Evolutionary conservation across 306 rosid genomes (phyloP), one percentile per base, ranked within the genome.

Genomic region (Nissolia schottii): DNA sequence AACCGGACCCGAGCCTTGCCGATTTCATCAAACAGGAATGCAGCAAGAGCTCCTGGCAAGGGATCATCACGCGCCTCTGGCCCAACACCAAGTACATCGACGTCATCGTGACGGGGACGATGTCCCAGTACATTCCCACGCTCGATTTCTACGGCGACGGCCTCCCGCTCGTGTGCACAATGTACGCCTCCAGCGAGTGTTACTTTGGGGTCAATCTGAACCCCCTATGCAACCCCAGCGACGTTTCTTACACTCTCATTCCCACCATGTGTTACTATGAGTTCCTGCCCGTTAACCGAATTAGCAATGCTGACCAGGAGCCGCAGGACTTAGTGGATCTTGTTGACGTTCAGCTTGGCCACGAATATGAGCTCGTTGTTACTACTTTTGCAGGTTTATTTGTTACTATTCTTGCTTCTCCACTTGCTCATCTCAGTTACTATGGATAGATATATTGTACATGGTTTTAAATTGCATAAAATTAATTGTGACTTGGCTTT

Each of bases 91-190:
- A 89, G 79, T 91, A 91, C 76, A 91, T 94, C 79, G 97, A 91
- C 79, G 98, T 91, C 51, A 94, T 91, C 54, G 98, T 94, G 64
- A 94, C 97, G 0, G 98, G 98, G 63, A 80, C 98, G 24, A 94
- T 94, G 98, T 89, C 98, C 45, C 97, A 94, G 80, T 91, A 94
- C 35, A 87, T 94, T 62, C 91, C 90, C 6, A 94, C 92, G 7
- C 71, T 94, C 54, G 98, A 94, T 67, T 80, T 86, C 48, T 94
- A 91, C 63, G 73, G 91, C 83, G 84, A 89, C 71, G 88, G 86
- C 16, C 88, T 94, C 38, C 98, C 98, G 32, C 84, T 91, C 69
- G 97, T 91, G n/a, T 89, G 91, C 76, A 83, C 90, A 10, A 91
- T 89, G 94, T 94, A 91, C 40, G 98, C 87, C 34, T 91, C 98